Evolutionary conservation across 805 yeast genomes (phyloP), one percentile per base, ranked within the genome.

Genomic region (Lipomyces kockii): DNA sequence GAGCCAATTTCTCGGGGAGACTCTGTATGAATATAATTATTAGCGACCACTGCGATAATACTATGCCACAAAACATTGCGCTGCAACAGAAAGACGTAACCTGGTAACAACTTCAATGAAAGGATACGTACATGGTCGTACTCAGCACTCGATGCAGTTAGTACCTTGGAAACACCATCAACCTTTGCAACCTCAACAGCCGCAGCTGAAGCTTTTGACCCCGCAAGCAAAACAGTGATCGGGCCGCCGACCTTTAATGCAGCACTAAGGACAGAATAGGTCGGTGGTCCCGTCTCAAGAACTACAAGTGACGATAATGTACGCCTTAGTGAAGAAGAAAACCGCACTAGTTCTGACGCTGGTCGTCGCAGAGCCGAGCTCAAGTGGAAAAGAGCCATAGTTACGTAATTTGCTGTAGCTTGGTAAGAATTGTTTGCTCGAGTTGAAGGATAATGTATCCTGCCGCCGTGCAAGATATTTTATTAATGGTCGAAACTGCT

Each of bases 1-100:
- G 92, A 5, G 97, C 83, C 58, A 90, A 81, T 74, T 86, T 85
- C 80, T 94, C 99, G 5, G 98, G 95, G 57, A 92, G 83, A 60
- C 85, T 74, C 68, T 77, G 51, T 14, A 32, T 11, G 14, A 54
- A 55, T 20, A n/a, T 0, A 27, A 9, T 49, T 34, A 63, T 25
- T 22, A 25, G 29, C 3, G 9, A n/a, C 55, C 22, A 14, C 27
- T 9, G 25, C 12, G 27, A 55, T 17, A 53, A 37, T 20, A 22
- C 14, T 6, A 20, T 14, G 20, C 35, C 29, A 32, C 22, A 14
- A 17, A 51, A 53, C n/a, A 14, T n/a, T 32, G 32, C 57, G 57
- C 34, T 29, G 22, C 7, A 5, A 14, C 14, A 14, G 9, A 53
- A 53, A 0, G 49, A 17, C 49, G 20, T 17, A 17, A 39, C 8